These are phyloP conservation scores for Xerocomus potaroensis DNA, from an alignment of 768 basidiomycete species.

Conservation along the genomic window DNA sequence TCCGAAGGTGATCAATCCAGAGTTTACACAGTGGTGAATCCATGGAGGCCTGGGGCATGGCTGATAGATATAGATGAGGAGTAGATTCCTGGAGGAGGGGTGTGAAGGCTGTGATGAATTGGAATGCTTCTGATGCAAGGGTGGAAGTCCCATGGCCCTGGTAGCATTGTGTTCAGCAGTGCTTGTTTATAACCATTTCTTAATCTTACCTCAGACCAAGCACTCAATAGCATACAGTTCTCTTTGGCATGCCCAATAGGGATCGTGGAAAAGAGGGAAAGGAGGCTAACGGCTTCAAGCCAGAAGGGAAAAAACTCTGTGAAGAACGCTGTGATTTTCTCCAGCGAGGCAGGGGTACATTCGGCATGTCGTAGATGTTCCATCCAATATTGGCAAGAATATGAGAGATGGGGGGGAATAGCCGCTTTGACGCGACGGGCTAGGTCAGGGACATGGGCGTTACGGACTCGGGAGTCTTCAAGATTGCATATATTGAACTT, in stretches of 20 bases:
- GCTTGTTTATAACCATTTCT: too few relatives aligned
- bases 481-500: background rate
- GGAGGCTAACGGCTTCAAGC: conserved; percentile 1
- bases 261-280: background rate
- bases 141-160: background rate
- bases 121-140: conserved; percentile 4
- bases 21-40: too few relatives aligned
- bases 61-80: conserved; percentile 1
- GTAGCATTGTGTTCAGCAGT: too few relatives aligned
- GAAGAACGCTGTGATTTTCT: too few relatives aligned
- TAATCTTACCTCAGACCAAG: too few relatives aligned
- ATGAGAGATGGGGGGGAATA: background rate
- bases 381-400: background rate
- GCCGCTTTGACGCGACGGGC: background rate
- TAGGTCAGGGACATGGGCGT: background rate
- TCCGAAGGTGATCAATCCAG: too few relatives aligned
- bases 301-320: conserved; percentile 1
- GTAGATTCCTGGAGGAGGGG: conserved; percentile 2
- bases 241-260: background rate
- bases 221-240: background rate
- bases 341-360: too few relatives aligned
- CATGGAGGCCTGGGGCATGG: background rate
- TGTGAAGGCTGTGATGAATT: conserved; percentile 3
- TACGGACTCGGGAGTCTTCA: background rate
- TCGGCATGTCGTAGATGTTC: too few relatives aligned